These are phyloP conservation scores for Penicillium brevicompactum DNA, from an alignment of 2,329 filamentous ascomycete species.

Conservation along the genomic window DNA sequence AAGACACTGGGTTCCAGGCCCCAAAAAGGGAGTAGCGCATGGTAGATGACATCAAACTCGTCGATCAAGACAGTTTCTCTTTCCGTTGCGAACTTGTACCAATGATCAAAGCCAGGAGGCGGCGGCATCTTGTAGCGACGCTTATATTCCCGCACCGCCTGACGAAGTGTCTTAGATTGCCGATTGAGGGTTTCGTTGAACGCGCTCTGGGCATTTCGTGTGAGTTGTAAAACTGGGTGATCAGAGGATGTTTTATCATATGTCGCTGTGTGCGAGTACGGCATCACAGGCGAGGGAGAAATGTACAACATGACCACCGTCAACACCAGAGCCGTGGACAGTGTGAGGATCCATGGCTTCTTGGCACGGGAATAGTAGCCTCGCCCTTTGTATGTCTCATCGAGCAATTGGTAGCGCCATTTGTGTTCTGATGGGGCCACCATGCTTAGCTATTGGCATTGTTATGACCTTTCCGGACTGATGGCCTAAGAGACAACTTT, in stretches of 20 bases:
- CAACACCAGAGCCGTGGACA: not conserved
- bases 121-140: constrained; percentile 16
- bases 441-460: not conserved
- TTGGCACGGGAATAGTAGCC: not conserved
- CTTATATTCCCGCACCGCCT: constrained; percentile 13
- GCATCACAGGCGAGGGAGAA: not conserved
- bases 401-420: not conserved
- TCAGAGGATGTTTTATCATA: not conserved
- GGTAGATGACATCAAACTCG: constrained; percentile 17
- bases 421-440: not conserved
- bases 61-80: constrained; percentile 12
- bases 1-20: constrained; percentile 8
- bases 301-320: not conserved
- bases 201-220: not conserved
- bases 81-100: constrained; percentile 13
- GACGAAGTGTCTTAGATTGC: constrained; percentile 13
- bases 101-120: constrained; percentile 15
- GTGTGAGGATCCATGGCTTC: not conserved
- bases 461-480: not conserved
- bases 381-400: not conserved
- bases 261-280: not conserved
- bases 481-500: not conserved
- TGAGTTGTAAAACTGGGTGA: not conserved
- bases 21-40: constrained; percentile 16
- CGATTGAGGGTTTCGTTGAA: constrained; percentile 1